phyloP scores from a whole-genome alignment of 176 grass and related monocot genomes.

The Chrysopogon serrulatus region DNA sequence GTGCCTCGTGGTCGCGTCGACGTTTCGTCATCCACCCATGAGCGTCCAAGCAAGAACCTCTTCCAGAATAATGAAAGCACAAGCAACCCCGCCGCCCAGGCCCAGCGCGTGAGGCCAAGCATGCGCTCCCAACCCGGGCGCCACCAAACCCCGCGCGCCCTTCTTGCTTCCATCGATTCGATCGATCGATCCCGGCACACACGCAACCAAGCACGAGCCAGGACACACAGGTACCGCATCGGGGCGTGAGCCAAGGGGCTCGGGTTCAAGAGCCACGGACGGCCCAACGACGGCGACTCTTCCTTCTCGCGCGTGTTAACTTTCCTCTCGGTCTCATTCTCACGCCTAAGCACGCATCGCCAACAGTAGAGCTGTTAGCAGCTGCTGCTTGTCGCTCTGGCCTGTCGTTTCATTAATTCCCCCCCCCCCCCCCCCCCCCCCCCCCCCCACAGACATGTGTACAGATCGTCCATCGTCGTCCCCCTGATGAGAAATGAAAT shows the following conservation, averaged over 20 bases:
- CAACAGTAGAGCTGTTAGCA: neutral
- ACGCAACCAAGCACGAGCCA: slow-evolving; percentile 10
- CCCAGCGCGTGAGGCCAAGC: slow-evolving; percentile 30
- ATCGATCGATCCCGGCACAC: neutral
- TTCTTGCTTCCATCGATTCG: neutral
- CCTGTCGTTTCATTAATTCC: neutral
- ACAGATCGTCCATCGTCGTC: too few relatives aligned
- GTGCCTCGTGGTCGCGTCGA: too few relatives aligned
- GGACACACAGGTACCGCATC: slow-evolving; percentile 37
- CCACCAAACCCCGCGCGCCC: slow-evolving; percentile 28
- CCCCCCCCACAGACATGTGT: too few relatives aligned
- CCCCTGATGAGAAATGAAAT: too few relatives aligned
- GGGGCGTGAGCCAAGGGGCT: slow-evolving; percentile 49
- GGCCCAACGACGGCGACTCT: neutral
- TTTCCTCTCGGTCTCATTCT: neutral
- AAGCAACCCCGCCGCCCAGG: neutral
- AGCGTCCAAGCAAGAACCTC: neutral
- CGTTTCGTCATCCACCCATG: too few relatives aligned
- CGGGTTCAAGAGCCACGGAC: slow-evolving; percentile 52
- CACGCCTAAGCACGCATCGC: neutral
- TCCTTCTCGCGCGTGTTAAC: too few relatives aligned
- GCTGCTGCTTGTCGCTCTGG: neutral
- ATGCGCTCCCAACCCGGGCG: slow-evolving; percentile 28
- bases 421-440: too few relatives aligned
- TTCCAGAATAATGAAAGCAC: neutral